Base-by-base conservation (phyloP, 2,329 filamentous ascomycete species). In the Anthostomella pinea region DNA sequence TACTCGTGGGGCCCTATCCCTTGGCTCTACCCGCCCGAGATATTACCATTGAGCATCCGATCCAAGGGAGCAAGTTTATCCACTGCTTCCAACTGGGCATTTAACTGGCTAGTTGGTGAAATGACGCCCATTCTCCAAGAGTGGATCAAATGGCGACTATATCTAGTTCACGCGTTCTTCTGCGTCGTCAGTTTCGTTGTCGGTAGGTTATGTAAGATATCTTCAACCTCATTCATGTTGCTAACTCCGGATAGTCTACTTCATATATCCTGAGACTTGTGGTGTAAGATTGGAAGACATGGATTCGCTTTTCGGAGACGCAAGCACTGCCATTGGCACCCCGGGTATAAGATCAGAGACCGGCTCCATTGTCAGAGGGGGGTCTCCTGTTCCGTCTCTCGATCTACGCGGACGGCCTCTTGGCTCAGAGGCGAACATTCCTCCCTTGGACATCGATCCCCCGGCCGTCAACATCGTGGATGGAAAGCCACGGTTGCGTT, bases 21-120 rank as follows among this genome's bases (percentile, higher is more conserved):
- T 7, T 98, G 93, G 93, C 72, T 98, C 11, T 97, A 97, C 62
- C 93, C 93, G 10, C 93, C 93, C n/a, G 93, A 98, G 73, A 98
- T 98, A 45, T 73, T 98, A 27, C 93, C 93, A 4, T 73, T 98
- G 43, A 96, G 89, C 70, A 96, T 97, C 59, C 83, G 93, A 55
- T 95, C 91, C 42, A 97, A 97, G 72, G 93, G 93, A 43, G 91
- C 93, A 35, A 95, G 89, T 75, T 67, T 98, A 60, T 96, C 91
- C 43, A 97, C 93, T 2, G 93, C 93, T 13, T 83, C 90, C 20
- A 98, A 98, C 60, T 98, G 93, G 93, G 89, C 91, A 2, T 95
- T 93, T 66, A 98, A 98, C 66, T 98, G 89, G 86, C 72, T 97
- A 17, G 93, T 97, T 3, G 93, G 93, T 50, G 87, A 95, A 64